Percentiles rank a stretch among this genome's conserved stretches.
phyloP scores from a whole-genome alignment of 1,284 basidiomycete genomes.

The Boletus mariae region DNA sequence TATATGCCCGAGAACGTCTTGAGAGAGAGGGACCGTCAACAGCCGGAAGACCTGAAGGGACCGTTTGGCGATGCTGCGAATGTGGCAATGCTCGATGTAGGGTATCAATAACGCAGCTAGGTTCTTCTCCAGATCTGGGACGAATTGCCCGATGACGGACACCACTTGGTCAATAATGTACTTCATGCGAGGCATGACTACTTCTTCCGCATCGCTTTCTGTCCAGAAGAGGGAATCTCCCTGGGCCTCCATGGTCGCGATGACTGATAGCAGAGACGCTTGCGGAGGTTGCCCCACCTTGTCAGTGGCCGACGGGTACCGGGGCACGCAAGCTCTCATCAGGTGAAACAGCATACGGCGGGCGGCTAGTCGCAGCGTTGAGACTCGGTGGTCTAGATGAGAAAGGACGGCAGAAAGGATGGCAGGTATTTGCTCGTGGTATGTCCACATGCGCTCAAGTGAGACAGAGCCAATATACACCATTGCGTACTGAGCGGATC shows the following conservation, averaged over 20 bases:
- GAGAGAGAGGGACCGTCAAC: slow-evolving; percentile 70
- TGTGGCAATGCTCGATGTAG: slow-evolving; percentile 88
- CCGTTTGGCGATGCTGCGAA: slow-evolving; percentile 82
- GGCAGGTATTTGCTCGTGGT: slow-evolving; percentile 65
- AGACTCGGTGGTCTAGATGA: slow-evolving; percentile 77
- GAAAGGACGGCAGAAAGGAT: slow-evolving; percentile 82
- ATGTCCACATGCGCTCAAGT: slow-evolving; percentile 75
- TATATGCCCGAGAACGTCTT: slow-evolving; percentile 74
- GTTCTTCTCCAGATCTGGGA: slow-evolving; percentile 63
- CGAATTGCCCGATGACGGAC: slow-evolving; percentile 66
- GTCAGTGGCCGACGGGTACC: slow-evolving; percentile 64
- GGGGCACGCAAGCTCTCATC: slow-evolving; percentile 73
- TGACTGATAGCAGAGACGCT: slow-evolving; percentile 46
- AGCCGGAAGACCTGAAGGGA: slow-evolving; percentile 90
- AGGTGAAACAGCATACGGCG: slow-evolving; percentile 78
- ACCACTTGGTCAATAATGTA: slow-evolving; percentile 65
- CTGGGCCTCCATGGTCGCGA: slow-evolving; percentile 58
- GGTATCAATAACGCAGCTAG: slow-evolving; percentile 81
- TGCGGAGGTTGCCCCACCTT: slow-evolving; percentile 46
- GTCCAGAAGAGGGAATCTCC: slow-evolving; percentile 66
- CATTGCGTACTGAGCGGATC: slow-evolving; percentile 84
- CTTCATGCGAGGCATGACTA: slow-evolving; percentile 66
- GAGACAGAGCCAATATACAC: slow-evolving; percentile 83
- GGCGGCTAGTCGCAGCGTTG: slow-evolving; percentile 68
- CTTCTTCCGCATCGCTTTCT: slow-evolving; percentile 57